These are phyloP conservation scores for Abrus pulchellus DNA, from an alignment of 306 rosid species.

Conservation along the genomic window DNA sequence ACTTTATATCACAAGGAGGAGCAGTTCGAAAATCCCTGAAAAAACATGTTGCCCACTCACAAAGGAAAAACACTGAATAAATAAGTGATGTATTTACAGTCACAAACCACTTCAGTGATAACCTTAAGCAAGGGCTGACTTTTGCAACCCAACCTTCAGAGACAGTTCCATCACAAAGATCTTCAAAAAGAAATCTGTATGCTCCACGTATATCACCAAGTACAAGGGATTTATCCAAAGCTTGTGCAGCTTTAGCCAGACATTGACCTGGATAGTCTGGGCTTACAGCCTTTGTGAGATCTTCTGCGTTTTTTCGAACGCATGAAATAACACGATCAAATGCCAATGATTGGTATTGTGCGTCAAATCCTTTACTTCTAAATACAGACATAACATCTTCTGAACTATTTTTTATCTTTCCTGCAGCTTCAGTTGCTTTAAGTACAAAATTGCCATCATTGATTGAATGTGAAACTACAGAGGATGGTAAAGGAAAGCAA, in stretches of 20 bases:
- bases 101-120: slow-evolving; percentile 85
- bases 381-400: slow-evolving; percentile 60
- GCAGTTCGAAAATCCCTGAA: slow-evolving; percentile 83
- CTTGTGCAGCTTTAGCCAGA: slow-evolving; percentile 83
- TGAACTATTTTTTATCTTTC: slow-evolving; percentile 63
- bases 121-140: slow-evolving; percentile 82
- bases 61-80: slow-evolving; percentile 89
- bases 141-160: slow-evolving; percentile 80
- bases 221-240: slow-evolving; percentile 77
- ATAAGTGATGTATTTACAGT: slow-evolving; percentile 65
- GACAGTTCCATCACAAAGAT: slow-evolving; percentile 65
- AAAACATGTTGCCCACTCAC: slow-evolving; percentile 98
- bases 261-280: slow-evolving; percentile 81
- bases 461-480: slow-evolving; percentile 73
- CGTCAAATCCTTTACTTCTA: slow-evolving; percentile 77
- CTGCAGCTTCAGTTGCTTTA: slow-evolving; percentile 70
- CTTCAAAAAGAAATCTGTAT: slow-evolving; percentile 78
- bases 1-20: slow-evolving; percentile 68
- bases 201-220: slow-evolving; percentile 77
- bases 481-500: slow-evolving; percentile 91
- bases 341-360: slow-evolving; percentile 75
- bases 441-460: slow-evolving; percentile 73
- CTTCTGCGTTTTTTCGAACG: slow-evolving; percentile 69
- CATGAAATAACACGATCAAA: slow-evolving; percentile 72
- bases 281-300: slow-evolving; percentile 79